Evolutionary conservation across 2,329 filamentous ascomycete genomes (phyloP).

Genomic region (Apiospora aurea): DNA sequence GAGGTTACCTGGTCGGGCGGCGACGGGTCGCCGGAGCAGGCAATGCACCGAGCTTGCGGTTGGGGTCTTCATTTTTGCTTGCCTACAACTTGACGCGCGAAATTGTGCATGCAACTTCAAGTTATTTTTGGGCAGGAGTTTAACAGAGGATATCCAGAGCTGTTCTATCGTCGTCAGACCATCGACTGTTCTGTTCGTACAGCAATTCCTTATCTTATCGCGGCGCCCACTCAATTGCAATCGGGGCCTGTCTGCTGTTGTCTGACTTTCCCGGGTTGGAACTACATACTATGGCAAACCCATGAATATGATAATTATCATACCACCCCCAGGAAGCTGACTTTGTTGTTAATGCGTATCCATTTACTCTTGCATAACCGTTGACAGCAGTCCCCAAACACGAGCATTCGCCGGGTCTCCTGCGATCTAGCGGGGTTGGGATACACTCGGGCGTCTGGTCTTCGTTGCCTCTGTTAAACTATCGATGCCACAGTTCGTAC

Average conservation of each 20-base stretch:
- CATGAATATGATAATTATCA: background rate
- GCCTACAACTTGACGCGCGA: background rate
- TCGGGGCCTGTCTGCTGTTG: background rate
- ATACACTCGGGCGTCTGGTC: background rate
- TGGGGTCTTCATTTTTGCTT: conserved; percentile 13
- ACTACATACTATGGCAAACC: background rate
- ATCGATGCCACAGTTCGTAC: background rate
- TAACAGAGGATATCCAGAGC: background rate
- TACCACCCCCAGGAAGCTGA: background rate
- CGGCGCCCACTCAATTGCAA: background rate
- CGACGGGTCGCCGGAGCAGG: conserved; percentile 10
- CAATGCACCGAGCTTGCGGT: conserved; percentile 4
- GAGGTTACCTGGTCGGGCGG: background rate
- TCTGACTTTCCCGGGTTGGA: background rate
- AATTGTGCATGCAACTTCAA: background rate
- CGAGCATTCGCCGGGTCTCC: too few relatives aligned
- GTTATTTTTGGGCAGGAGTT: background rate
- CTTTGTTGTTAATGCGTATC: too few relatives aligned
- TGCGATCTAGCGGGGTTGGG: background rate
- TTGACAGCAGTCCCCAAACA: too few relatives aligned
- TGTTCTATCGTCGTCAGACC: conserved; percentile 7
- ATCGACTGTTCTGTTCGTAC: conserved; percentile 8
- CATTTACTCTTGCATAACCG: background rate
- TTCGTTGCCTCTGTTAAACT: background rate
- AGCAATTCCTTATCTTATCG: conserved; percentile 22